Evolutionary conservation across 73 alveolate species (phyloP), one percentile per base, ranked within the genome.

Genomic region (Stentor roeselii): DNA sequence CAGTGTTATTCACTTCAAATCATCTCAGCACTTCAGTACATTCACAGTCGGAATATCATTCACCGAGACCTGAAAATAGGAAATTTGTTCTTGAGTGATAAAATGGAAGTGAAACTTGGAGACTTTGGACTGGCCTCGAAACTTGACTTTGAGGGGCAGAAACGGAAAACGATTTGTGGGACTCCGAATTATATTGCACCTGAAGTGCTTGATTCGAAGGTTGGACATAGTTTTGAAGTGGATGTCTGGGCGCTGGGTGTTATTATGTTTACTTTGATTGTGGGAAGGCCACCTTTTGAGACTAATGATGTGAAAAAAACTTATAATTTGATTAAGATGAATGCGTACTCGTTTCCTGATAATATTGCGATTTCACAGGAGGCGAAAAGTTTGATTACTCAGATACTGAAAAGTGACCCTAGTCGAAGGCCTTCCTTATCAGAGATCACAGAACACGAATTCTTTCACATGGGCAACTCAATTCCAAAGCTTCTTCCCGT

Each of bases 161-260:
- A 91, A 74, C 83, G 93, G 86, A 94, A 94, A 58, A 95, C 98
- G 32, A 95, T 95, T 30, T 95, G 99, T 76, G 99, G n/a, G n/a
- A n/a, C n/a, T n/a, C n/a, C n/a, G n/a, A n/a, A n/a, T n/a, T n/a
- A n/a, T n/a, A n/a, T n/a, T n/a, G n/a, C n/a, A n/a, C n/a, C n/a
- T n/a, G n/a, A n/a, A n/a, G n/a, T n/a, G n/a, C n/a, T n/a, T n/a
- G n/a, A n/a, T n/a, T n/a, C n/a, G n/a, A n/a, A n/a, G n/a, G n/a
- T n/a, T 15, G 97, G 97, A 1, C 93, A 94, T 83, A 85, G 94
- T 3, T 92, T 82, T 83, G 98, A 94, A 90, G 98, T 92, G 59
- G 97, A 92, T 87, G 83, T 92, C 59, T 92, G 97, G 97, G 61
- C 92, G 36, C 41, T 94, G 39, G 97, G 97, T 3, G 90, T 92